Percentiles rank a stretch among this genome's conserved stretches.
Evolutionary conservation across 306 rosid genomes (phyloP).

Genomic region (Castanospermum australe): DNA sequence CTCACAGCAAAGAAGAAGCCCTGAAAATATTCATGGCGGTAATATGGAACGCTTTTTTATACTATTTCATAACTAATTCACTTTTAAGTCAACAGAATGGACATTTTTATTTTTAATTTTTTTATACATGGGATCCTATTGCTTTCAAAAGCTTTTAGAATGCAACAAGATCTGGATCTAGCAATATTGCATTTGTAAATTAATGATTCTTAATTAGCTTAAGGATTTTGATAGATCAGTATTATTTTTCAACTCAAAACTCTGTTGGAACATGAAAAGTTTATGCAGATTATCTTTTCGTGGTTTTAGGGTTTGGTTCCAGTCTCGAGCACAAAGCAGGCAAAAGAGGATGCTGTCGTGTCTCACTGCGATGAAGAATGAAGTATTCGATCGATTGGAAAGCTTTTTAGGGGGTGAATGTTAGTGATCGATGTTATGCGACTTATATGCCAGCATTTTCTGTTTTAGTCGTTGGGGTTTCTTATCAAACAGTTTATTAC

Average conservation of each 20-base stretch:
- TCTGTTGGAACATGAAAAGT: background rate
- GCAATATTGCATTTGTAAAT: background rate
- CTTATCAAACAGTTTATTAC: background rate
- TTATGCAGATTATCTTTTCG: background rate
- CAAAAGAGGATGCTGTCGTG: background rate
- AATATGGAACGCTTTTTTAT: background rate
- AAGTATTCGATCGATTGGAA: background rate
- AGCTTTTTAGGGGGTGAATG: too few relatives aligned
- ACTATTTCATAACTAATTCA: background rate
- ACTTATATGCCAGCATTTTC: background rate
- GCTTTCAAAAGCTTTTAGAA: background rate
- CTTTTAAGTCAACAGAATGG: background rate
- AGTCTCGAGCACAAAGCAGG: background rate
- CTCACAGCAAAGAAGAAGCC: constrained; percentile 42
- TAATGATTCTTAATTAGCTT: background rate
- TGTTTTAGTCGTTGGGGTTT: background rate
- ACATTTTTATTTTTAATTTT: background rate
- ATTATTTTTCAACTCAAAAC: background rate
- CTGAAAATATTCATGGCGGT: constrained; percentile 38
- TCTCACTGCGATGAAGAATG: constrained; percentile 20
- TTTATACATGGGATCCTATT: background rate
- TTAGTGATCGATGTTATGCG: too few relatives aligned
- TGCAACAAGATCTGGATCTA: background rate
- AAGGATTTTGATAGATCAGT: background rate
- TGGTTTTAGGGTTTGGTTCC: constrained; percentile 35